These are phyloP conservation scores for Phytophthora syringae DNA, from an alignment of 352 stramenopile species.

Conservation along the genomic window DNA sequence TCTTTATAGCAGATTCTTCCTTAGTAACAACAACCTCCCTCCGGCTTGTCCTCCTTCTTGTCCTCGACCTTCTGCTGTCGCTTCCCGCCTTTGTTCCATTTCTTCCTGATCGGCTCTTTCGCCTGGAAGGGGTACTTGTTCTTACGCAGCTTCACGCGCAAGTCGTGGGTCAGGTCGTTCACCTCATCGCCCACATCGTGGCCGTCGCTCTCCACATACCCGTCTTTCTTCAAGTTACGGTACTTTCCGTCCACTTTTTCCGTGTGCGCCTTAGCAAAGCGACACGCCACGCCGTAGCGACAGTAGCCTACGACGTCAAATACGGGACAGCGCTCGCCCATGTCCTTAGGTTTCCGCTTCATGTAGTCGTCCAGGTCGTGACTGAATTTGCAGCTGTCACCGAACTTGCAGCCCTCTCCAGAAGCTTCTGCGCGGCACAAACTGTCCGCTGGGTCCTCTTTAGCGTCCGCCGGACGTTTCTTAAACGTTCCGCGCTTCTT, in stretches of 20 bases:
- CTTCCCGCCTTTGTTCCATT: constrained; percentile 54
- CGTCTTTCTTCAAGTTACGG: constrained; percentile 51
- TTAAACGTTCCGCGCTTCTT: constrained; percentile 81
- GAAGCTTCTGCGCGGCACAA: constrained; percentile 75
- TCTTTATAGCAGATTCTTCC: background rate
- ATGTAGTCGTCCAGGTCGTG: constrained; percentile 87
- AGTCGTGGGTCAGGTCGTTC: constrained; percentile 89
- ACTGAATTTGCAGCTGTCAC: constrained; percentile 87
- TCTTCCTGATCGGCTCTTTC: constrained; percentile 75
- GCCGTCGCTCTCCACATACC: constrained; percentile 27
- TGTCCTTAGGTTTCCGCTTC: constrained; percentile 85
- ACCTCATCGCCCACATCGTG: constrained; percentile 58
- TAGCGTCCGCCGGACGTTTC: constrained; percentile 79
- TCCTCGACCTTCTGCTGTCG: constrained; percentile 38
- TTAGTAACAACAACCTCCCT: background rate
- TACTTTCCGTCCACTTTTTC: constrained; percentile 57
- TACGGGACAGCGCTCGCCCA: constrained; percentile 78
- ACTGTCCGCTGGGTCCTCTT: constrained; percentile 64
- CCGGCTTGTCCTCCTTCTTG: constrained; percentile 15
- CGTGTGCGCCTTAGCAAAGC: constrained; percentile 90
- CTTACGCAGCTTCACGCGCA: constrained; percentile 90
- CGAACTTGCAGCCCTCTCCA: constrained; percentile 69
- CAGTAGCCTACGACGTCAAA: constrained; percentile 90
- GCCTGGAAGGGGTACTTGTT: constrained; percentile 92
- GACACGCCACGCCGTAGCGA: constrained; percentile 92